Evolutionary conservation across 192 early-diverging fungal genomes (phyloP).

Genomic region (Podila epigama): DNA sequence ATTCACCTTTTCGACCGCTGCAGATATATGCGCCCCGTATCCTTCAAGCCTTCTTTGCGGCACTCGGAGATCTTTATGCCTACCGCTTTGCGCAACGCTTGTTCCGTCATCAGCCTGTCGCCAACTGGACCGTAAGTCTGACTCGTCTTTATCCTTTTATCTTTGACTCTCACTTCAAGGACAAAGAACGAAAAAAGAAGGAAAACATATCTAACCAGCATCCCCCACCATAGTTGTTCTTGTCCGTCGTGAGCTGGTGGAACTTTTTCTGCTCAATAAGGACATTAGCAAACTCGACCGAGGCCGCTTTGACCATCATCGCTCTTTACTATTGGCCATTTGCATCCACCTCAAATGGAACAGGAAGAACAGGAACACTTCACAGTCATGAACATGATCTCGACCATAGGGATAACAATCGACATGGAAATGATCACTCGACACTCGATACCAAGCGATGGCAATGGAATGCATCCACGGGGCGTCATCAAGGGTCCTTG

Average conservation of each 20-base stretch:
- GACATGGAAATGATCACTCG: too few species aligned
- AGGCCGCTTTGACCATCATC: conserved; percentile 74
- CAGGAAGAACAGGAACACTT: background rate
- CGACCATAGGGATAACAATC: background rate
- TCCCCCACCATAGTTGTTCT: conserved; percentile 51
- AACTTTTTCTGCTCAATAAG: conserved; percentile 62
- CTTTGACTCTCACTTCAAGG: background rate
- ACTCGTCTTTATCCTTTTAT: background rate
- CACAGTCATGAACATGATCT: background rate
- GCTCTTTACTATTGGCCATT: conserved; percentile 92
- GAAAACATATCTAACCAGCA: background rate
- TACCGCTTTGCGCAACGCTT: conserved; percentile 72
- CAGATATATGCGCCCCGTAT: conserved; percentile 78
- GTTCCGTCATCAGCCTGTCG: conserved; percentile 61
- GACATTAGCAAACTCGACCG: conserved; percentile 70
- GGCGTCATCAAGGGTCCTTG: background rate
- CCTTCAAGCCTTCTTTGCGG: conserved; percentile 79
- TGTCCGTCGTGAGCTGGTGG: conserved; percentile 64
- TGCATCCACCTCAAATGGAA: conserved; percentile 8
- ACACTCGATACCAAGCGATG: too few species aligned
- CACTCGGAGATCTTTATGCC: conserved; percentile 75
- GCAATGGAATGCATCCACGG: too few species aligned
- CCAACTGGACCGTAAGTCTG: conserved; percentile 67
- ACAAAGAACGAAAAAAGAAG: too few species aligned
- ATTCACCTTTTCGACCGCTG: too few species aligned